Evolutionary conservation across 257 asterid species (phyloP).

Genomic region (Dorcoceras hygrometricum): DNA sequence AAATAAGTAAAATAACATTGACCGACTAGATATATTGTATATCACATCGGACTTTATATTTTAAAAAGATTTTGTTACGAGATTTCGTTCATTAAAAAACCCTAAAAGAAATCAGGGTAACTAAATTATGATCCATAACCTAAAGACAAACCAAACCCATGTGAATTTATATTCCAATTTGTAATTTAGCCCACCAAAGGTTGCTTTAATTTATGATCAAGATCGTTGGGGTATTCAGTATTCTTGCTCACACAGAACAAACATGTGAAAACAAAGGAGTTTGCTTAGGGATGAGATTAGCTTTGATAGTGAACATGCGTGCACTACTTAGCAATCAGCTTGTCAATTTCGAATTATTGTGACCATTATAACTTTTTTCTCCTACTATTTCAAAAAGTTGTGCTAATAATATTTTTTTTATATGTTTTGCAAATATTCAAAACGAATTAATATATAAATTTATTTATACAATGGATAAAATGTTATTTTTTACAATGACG

Average conservation of each 20-base stretch:
- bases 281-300: constrained; percentile 13
- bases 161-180: constrained; percentile 35
- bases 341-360: background rate
- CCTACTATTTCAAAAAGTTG: background rate
- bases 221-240: constrained; percentile 15
- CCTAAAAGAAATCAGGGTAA: too few relatives aligned
- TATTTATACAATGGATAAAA: too few relatives aligned
- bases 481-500: too few relatives aligned
- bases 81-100: too few relatives aligned
- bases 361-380: background rate
- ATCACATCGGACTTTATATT: too few relatives aligned
- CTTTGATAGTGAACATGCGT: constrained; percentile 34
- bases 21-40: too few relatives aligned
- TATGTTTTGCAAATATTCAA: too few relatives aligned
- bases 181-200: constrained; percentile 20
- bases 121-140: too few relatives aligned
- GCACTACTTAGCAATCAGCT: constrained; percentile 26
- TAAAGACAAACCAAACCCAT: constrained; percentile 30
- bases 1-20: too few relatives aligned
- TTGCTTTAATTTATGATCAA: constrained; percentile 19
- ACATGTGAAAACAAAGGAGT: constrained; percentile 43
- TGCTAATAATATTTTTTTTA: too few relatives aligned
- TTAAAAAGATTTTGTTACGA: too few relatives aligned
- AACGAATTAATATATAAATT: too few relatives aligned
- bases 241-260: constrained; percentile 30